Evolutionary conservation across 2,329 filamentous ascomycete genomes (phyloP), one percentile per base, ranked within the genome.

Genomic region (Diaporthe sp.): DNA sequence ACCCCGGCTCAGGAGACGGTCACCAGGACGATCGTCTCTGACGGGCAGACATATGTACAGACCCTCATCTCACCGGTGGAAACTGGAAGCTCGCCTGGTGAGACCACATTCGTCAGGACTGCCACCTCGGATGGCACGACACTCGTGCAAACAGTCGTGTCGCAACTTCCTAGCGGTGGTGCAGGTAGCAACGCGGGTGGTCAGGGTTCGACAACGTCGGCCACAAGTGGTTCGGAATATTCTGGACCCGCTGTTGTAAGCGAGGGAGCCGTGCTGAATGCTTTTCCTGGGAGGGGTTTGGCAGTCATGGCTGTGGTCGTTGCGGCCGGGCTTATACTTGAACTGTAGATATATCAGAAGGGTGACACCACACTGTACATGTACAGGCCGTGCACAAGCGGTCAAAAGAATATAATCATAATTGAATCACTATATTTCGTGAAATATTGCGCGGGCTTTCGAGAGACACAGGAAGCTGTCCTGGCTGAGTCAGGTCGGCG

Each of bases 91-190:
- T 53, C 46, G n/a, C 13, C 65, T 22, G 22, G 34, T 1, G 46
- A 68, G 65, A 68, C 65, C 31, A 53, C 65, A 12, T 68, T 53
- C 17, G 65, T 68, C 65, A 68, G 65, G 34, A 68, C 65, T 7
- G n/a, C 31, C 7, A 53, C 46, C 46, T 68, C 65, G 15, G 65
- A 15, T 3, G 65, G 65, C 46, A 25, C 46, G 65, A 68, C 65
- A 25, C 34, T 53, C 7, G 46, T 51, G 65, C 65, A 68, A 46
- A 68, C 65, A 12, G 46, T 68, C 6, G 65, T 68, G 34, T 68
- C 65, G 49, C 46, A 37, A 7, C 65, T 68, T n/a, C 46, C 31
- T 2, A 25, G 46, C 46, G 46, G 46, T 39, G 46, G 28, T n/a
- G 61, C 31, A 4, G 65, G n/a, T 53, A 46, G 65, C 5, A 53